Conservation (phyloP, 257 asterid species). For the Scutellaria barbata region DNA sequence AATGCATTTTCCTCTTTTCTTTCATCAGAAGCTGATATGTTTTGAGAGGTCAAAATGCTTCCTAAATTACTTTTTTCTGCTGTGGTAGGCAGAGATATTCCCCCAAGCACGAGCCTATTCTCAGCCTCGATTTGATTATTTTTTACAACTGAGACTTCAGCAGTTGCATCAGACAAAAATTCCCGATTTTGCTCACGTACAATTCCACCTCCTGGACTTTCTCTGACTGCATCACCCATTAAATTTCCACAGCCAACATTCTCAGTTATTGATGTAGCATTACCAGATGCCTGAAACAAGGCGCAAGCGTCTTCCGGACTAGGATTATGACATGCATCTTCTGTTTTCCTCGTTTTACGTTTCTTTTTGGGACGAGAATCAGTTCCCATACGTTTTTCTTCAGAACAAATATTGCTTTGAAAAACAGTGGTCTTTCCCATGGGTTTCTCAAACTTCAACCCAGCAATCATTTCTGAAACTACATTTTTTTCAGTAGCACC, state of each 20-base stretch:
- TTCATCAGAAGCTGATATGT: slow-evolving; percentile 12
- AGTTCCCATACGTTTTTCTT: slow-evolving; percentile 28
- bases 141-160: slow-evolving; percentile 33
- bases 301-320: slow-evolving; percentile 10
- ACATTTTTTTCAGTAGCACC: slow-evolving; percentile 36
- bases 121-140: slow-evolving; percentile 31
- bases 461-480: slow-evolving; percentile 33
- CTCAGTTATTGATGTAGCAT: slow-evolving; percentile 20
- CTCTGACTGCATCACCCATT: slow-evolving; percentile 29
- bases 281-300: slow-evolving; percentile 4
- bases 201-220: slow-evolving; percentile 23
- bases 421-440: slow-evolving; percentile 26
- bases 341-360: slow-evolving; percentile 39
- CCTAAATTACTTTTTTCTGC: slow-evolving; percentile 30
- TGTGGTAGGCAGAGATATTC: slow-evolving; percentile 32
- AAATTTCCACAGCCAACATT: slow-evolving; percentile 29
- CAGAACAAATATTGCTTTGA: slow-evolving; percentile 22
- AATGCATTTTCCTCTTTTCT: neutral
- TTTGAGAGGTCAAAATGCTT: slow-evolving; percentile 28
- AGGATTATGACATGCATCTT: slow-evolving; percentile 32
- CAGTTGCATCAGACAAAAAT: slow-evolving; percentile 25
- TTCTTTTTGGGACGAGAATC: slow-evolving; percentile 49
- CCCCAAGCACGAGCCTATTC: slow-evolving; percentile 29
- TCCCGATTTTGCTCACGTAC: slow-evolving; percentile 28
- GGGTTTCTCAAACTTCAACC: slow-evolving; percentile 37